Evolutionary conservation across 371 early-diverging fungal species (phyloP), one percentile per base, ranked within the genome.

Genomic region (Coemansia sp.): DNA sequence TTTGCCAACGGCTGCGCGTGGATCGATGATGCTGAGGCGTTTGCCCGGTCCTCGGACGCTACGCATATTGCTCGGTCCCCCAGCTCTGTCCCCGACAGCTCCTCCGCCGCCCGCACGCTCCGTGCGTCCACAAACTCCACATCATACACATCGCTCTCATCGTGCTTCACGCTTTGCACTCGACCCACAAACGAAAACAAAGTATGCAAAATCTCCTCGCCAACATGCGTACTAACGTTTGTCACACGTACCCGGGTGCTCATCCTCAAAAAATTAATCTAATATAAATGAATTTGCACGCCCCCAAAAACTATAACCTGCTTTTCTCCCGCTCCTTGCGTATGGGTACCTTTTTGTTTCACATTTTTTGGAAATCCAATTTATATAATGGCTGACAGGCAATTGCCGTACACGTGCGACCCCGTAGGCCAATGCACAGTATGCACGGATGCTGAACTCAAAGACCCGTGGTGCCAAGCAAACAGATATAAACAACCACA

Each of bases 81-180:
- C 24, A 91, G 81, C 41, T 85, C 81, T 0, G 87, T 85, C 24
- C 91, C 91, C 9, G 89, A 82, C 13, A 91, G 79, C 66, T 83
- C 86, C 40, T 86, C 63, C 2, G 90, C 89, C 11, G 83, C 70
- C 21, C 56, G 53, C 4, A 85, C 87, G 0, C 85, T 72, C 8
- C 66, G 65, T 5, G 81, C 67, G 13, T 84, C 84, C 19, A 48
- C 69, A 66, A 84, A 90, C 56, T 86, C 85, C 32, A 90, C 81
- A 11, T 78, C 58, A 0, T 67, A 66, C n/a, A 8, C 32, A 8
- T 62, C 54, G 21, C 61, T 63, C 19, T 55, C 44, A 0, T n/a
- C 29, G 49, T 63, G 23, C 65, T 24, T 21, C 12, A 7, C 2
- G 12, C 6, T 70, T 12, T 1, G 17, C 28, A 53, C 53, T 0